Percentiles rank a stretch among this genome's conserved stretches.
Conservation (phyloP, 768 basidiomycete genomes). For the Russula virescens region DNA sequence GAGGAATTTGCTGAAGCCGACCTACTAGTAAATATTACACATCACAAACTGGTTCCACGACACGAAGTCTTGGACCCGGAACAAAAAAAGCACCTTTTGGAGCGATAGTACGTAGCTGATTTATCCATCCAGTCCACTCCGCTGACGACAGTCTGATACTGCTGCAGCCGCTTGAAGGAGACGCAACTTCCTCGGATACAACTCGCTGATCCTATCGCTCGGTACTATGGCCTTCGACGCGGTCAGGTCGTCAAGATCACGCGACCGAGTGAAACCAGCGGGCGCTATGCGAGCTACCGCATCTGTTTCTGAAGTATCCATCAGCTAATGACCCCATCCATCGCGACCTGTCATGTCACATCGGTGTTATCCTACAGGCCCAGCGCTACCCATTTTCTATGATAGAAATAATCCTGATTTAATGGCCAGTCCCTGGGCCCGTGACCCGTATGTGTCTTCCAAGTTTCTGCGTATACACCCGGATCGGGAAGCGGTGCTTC, state of each 20-base stretch:
- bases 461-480: background rate
- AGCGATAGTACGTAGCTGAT: constrained; percentile 75
- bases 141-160: constrained; percentile 11
- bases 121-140: constrained; percentile 18
- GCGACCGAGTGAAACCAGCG: constrained; percentile 93
- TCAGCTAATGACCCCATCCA: background rate
- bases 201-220: constrained; percentile 92
- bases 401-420: background rate
- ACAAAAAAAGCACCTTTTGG: constrained; percentile 80
- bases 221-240: constrained; percentile 92
- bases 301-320: constrained; percentile 63
- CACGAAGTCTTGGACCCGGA: constrained; percentile 84
- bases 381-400: background rate
- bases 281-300: constrained; percentile 88
- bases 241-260: constrained; percentile 99
- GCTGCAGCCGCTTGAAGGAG: constrained; percentile 87
- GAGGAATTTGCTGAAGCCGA: constrained; percentile 98
- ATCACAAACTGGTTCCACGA: constrained; percentile 89
- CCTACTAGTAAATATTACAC: constrained; percentile 93
- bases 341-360: background rate
- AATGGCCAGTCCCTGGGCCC: background rate
- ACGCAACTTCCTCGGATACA: constrained; percentile 98
- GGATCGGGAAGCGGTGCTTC: background rate
- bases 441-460: background rate
- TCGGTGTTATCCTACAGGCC: background rate